Percentiles rank a stretch among this genome's conserved stretches.
phyloP scores from a whole-genome alignment of 768 basidiomycete species.

The Tricholoma flavovirens region DNA sequence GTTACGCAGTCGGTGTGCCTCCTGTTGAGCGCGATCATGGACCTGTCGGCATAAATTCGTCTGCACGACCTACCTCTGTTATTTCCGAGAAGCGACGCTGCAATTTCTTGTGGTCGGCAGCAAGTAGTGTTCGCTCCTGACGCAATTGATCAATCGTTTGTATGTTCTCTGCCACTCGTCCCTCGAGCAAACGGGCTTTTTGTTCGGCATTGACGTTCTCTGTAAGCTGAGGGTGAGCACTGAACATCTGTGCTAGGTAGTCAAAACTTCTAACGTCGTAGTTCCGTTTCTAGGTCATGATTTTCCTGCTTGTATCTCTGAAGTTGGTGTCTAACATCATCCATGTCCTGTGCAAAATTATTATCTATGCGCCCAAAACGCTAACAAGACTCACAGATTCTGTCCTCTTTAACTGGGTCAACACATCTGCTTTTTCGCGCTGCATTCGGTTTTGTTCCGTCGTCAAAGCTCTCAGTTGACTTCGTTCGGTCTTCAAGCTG shows the following conservation, averaged over 20 bases:
- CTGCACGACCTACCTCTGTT: constrained; percentile 49
- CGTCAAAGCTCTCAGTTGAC: constrained; percentile 54
- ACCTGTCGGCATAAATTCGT: too few species aligned
- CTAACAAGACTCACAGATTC: constrained; percentile 48
- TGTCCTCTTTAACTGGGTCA: constrained; percentile 60
- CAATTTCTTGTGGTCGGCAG: constrained; percentile 64
- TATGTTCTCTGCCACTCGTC: constrained; percentile 61
- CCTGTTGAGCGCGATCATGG: constrained; percentile 30
- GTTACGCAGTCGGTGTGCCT: constrained; percentile 55
- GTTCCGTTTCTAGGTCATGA: constrained; percentile 64
- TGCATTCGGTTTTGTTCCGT: constrained; percentile 58
- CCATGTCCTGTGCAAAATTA: constrained; percentile 58
- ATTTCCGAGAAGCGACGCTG: constrained; percentile 62
- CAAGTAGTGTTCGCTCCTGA: constrained; percentile 68
- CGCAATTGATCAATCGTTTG: constrained; percentile 70
- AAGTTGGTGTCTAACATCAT: constrained; percentile 65
- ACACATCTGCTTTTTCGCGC: constrained; percentile 59
- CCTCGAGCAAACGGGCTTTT: constrained; percentile 63
- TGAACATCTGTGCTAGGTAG: neutral
- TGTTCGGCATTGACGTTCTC: constrained; percentile 67
- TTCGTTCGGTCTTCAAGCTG: constrained; percentile 66
- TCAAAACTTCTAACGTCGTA: constrained; percentile 47
- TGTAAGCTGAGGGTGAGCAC: constrained; percentile 19
- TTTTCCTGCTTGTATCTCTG: constrained; percentile 70
- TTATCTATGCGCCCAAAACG: neutral